Evolutionary conservation across 2,329 filamentous ascomycete genomes (phyloP).

Genomic region (Cryphonectria nitschkei): DNA sequence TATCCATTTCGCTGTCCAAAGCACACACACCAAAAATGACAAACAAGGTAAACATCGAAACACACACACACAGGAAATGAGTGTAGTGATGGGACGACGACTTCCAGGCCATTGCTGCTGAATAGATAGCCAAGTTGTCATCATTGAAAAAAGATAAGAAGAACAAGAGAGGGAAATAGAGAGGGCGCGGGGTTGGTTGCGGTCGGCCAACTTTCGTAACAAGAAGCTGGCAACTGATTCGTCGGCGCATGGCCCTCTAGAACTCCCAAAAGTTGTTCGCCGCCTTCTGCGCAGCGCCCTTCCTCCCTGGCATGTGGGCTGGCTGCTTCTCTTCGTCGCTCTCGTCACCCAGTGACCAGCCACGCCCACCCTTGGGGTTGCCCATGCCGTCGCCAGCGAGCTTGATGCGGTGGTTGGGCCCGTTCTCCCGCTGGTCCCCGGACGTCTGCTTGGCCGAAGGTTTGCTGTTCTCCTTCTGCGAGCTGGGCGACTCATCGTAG

Average conservation of each 20-base stretch:
- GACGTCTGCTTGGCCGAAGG: conserved; percentile 33
- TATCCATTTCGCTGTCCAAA: neutral
- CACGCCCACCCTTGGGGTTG: conserved; percentile 56
- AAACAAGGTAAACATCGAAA: neutral
- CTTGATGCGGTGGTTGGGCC: conserved; percentile 44
- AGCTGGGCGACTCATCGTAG: conserved; percentile 57
- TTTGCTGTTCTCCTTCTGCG: conserved; percentile 57
- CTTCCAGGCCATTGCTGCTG: neutral
- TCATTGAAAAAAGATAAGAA: conserved; percentile 37
- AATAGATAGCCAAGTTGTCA: conserved; percentile 27
- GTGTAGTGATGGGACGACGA: neutral
- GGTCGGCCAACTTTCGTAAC: too few species aligned
- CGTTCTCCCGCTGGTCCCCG: conserved; percentile 31
- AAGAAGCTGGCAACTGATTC: conserved; percentile 1
- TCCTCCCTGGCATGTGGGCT: conserved; percentile 44
- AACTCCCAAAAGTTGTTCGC: conserved; percentile 52
- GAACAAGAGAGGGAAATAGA: neutral
- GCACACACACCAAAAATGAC: neutral
- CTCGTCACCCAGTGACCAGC: conserved; percentile 63
- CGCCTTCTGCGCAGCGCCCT: conserved; percentile 42
- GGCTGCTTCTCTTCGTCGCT: conserved; percentile 47
- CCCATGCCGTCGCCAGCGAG: conserved; percentile 71
- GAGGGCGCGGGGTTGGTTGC: too few species aligned
- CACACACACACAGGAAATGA: neutral
- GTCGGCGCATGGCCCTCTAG: conserved; percentile 34